Base-by-base conservation (phyloP, 805 yeast genomes). In the Kuraishia capsulata region DNA sequence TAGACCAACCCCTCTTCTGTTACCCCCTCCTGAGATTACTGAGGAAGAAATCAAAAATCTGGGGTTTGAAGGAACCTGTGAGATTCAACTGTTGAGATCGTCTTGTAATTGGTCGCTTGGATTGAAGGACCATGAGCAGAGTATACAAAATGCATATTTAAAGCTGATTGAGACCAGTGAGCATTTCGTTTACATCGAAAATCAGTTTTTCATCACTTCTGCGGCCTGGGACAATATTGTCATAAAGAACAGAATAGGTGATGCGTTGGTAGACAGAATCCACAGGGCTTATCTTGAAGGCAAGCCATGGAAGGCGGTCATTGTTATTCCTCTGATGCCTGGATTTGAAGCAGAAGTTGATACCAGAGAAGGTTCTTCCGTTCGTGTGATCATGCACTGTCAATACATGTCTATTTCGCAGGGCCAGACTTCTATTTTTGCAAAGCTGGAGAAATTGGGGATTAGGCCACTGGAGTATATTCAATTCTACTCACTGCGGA, bases 181-280 rank as follows among this genome's bases (percentile, higher is more conserved):
- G 50, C 97, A 92, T 59, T 86, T 85, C 52, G 81, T 92, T 18
- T 92, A 92, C 62, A 81, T 92, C 44, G 99, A 92, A 52, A 92
- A 92, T 53, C 99, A 92, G 60, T 92, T 92, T 52, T 92, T 92
- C 56, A 70, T 92, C 35, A 85, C 97, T 0, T 78, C 95, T n/a
- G 81, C 96, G 30, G 77, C 76, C 17, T 78, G 85, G 53, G 90
- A 84, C 50, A 95, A 95, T 30, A 81, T 80, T 4, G 78, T 77
- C 18, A 83, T 92, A 39, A 80, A 85, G 47, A 92, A 92, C 58
- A 71, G 86, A 54, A 83, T 92, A 46, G 98, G 96, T 30, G 96
- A 90, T 67, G 99, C 99, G 0, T 67, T 92, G 33, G 97, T 92
- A n/a, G 97, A 92, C 57, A 71, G 99, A 51, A 89, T 90, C 39